Evolutionary conservation across 176 grass and related monocot genomes (phyloP), one percentile per base, ranked within the genome.

Genomic region (Carex parvula): DNA sequence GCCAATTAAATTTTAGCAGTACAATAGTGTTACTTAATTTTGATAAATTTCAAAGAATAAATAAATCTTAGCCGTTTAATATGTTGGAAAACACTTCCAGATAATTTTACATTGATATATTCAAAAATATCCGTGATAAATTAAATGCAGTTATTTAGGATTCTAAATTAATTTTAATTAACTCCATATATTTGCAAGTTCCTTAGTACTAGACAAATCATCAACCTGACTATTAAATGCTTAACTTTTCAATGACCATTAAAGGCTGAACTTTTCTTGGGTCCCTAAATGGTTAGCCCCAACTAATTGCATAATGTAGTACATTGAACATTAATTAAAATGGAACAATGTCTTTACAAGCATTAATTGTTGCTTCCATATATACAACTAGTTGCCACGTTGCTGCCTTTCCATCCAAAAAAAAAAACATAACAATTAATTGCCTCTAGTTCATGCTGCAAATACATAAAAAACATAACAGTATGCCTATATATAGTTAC

Each of bases 261-360:
- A 54, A 82, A 56, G 5, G 62, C 79, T 81, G 14, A 15, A 53
- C 61, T 83, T 83, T 83, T 83, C 41, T 83, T 68, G 80, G 62
- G 80, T 54, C 80, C 80, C 80, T 17, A 83, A 46, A 68, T 83
- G 80, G 80, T 68, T 65, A 68, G 21, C 3, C 44, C 15, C 80
- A 83, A 83, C 80, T 83, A 83, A 68, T 83, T 68, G 80, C 61
- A 33, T 82, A 29, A 52, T 82, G 80, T 67, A 48, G 42, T 64
- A 82, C 41, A 63, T 10, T 52, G 39, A 79, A 67, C 41, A 58
- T 35, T 30, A n/a, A n/a, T n/a, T n/a, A 66, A 83, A 83, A 54
- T 26, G 58, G 66, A 66, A 41, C 17, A 12, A 46, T 18, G 64
- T 69, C 41, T 83, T 83, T 33, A 66, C 58, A 66, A 54, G 80